Percentiles rank a stretch among this genome's conserved stretches.
phyloP scores from a whole-genome alignment of 371 early-diverging fungal species.

The Mortierella sp. region DNA sequence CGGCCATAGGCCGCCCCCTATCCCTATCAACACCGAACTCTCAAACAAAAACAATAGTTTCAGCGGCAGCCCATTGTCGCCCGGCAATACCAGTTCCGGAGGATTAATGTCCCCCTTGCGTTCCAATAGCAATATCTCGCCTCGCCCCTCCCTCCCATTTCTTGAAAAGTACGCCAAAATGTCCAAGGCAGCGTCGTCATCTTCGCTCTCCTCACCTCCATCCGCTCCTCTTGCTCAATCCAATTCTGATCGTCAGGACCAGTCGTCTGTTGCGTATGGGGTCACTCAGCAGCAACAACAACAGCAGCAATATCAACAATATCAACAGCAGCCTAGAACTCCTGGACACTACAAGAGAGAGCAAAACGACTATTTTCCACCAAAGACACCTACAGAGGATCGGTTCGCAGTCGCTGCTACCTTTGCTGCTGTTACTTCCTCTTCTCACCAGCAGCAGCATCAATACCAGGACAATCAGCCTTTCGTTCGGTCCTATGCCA shows the following conservation, averaged over 20 bases:
- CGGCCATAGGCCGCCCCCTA: constrained; percentile 28
- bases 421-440: neutral
- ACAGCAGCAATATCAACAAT: neutral
- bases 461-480: constrained; percentile 14
- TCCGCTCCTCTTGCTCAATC: constrained; percentile 26
- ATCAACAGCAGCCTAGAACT: constrained; percentile 4
- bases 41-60: neutral
- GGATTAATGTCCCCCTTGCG: constrained; percentile 17
- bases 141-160: constrained; percentile 44
- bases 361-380: constrained; percentile 25
- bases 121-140: constrained; percentile 5
- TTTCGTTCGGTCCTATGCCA: neutral
- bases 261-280: neutral
- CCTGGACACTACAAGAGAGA: constrained; percentile 17
- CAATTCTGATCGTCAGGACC: constrained; percentile 9
- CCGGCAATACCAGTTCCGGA: constrained; percentile 5
- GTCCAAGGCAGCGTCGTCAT: constrained; percentile 10
- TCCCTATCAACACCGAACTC: constrained; percentile 20
- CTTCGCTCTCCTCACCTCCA: no score
- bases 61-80: neutral
- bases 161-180: constrained; percentile 57
- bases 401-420: neutral
- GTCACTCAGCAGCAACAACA: neutral
- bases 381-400: constrained; percentile 15
- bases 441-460: constrained; percentile 4